Percentiles rank a stretch among this genome's conserved stretches.
Conservation (phyloP, 208 protist genomes). For the Trypanosoma mega region DNA sequence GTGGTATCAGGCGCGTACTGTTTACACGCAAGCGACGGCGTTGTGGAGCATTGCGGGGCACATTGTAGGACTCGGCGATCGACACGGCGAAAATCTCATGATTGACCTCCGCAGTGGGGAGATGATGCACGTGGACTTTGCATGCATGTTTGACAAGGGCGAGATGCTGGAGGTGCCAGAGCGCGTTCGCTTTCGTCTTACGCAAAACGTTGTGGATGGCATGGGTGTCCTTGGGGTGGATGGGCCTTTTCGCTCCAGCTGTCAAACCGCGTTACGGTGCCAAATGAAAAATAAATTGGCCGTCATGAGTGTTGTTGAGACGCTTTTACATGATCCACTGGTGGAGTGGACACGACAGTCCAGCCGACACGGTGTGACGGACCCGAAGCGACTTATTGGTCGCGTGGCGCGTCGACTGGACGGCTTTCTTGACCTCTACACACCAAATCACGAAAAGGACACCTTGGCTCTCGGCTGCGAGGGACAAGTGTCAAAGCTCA, state of each 20-base stretch:
- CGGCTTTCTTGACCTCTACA: constrained; percentile 83
- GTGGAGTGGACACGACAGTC: constrained; percentile 87
- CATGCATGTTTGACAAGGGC: constrained; percentile 96
- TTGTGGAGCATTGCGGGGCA: constrained; percentile 97
- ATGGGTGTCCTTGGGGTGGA: constrained; percentile 94
- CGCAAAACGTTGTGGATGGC: constrained; percentile 95
- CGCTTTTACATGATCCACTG: constrained; percentile 95
- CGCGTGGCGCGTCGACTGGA: constrained; percentile 75
- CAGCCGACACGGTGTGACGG: constrained; percentile 16
- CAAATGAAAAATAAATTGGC: constrained; percentile 91
- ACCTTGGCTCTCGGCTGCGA: constrained; percentile 85
- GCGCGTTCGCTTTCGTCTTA: constrained; percentile 96
- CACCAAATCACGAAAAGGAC: constrained; percentile 46
- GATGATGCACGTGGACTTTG: constrained; percentile 95
- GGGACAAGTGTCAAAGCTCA: constrained; percentile 93
- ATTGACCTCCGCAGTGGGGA: constrained; percentile 87
- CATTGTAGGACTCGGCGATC: constrained; percentile 93
- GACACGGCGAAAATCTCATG: constrained; percentile 96
- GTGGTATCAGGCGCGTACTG: constrained; percentile 89
- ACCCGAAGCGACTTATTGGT: constrained; percentile 61
- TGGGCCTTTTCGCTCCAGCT: constrained; percentile 88
- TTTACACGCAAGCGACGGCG: constrained; percentile 88
- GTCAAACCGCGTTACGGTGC: constrained; percentile 85
- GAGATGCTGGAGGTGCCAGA: constrained; percentile 93
- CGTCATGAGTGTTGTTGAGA: constrained; percentile 95